These are phyloP conservation scores for Exsudoporus frostii DNA, from an alignment of 768 basidiomycete genomes.

Conservation along the genomic window DNA sequence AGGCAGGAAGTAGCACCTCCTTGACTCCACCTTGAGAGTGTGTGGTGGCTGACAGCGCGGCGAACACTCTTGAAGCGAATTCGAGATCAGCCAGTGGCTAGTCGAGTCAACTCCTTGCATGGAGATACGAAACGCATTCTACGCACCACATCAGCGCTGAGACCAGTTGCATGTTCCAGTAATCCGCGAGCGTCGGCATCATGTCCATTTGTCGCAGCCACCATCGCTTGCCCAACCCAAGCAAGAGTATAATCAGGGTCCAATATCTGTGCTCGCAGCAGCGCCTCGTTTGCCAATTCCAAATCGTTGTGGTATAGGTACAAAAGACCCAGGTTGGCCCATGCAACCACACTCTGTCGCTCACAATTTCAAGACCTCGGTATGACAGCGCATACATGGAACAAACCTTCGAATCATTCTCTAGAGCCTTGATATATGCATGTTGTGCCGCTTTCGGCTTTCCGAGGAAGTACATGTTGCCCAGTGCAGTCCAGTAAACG, in stretches of 20 bases:
- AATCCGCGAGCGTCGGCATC: slow-evolving; percentile 60
- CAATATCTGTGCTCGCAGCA: slow-evolving; percentile 83
- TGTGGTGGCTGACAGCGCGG: slow-evolving; percentile 27
- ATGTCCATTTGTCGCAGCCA: slow-evolving; percentile 60
- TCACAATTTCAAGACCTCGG: background rate
- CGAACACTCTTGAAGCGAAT: slow-evolving; percentile 62
- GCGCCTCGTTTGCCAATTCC: slow-evolving; percentile 81
- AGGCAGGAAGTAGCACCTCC: slow-evolving; percentile 66
- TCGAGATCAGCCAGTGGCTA: slow-evolving; percentile 83
- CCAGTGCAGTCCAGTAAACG: slow-evolving; percentile 80
- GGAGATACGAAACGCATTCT: background rate
- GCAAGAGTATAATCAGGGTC: slow-evolving; percentile 87
- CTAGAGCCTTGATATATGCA: slow-evolving; percentile 85
- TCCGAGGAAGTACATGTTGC: slow-evolving; percentile 61
- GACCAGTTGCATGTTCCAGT: slow-evolving; percentile 67
- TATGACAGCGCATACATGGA: background rate
- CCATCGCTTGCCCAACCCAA: slow-evolving; percentile 87
- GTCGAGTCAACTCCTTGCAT: slow-evolving; percentile 10
- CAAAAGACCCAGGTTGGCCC: slow-evolving; percentile 87
- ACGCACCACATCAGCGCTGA: slow-evolving; percentile 57
- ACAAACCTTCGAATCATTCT: slow-evolving; percentile 77
- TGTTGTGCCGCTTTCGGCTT: slow-evolving; percentile 83
- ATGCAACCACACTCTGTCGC: slow-evolving; percentile 63
- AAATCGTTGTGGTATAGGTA: slow-evolving; percentile 77
- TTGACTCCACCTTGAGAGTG: slow-evolving; percentile 20